phyloP scores from a whole-genome alignment of 140 eudicot species.

The Bidens hawaiensis region DNA sequence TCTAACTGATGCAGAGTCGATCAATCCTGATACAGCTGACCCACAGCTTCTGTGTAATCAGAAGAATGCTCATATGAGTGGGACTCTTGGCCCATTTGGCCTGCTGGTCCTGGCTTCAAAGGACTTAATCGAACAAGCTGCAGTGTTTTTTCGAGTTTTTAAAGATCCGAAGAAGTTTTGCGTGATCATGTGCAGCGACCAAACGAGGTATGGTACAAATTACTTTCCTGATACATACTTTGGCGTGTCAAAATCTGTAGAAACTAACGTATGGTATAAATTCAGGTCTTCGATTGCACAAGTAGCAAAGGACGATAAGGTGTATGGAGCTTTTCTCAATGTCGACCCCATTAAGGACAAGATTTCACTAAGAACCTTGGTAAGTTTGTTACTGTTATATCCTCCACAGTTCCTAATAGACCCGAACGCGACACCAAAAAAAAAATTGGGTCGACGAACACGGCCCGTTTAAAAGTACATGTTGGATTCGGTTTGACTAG shows the following conservation, averaged over 20 bases:
- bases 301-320: constrained; percentile 32
- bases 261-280: constrained; percentile 1
- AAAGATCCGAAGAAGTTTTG: constrained; percentile 34
- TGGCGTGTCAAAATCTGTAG: not conserved
- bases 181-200: constrained; percentile 87
- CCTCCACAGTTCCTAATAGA: not conserved
- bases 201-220: constrained; percentile 43
- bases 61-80: constrained; percentile 40
- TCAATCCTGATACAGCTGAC: constrained; percentile 35
- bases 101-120: constrained; percentile 50
- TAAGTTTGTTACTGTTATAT: constrained; percentile 16
- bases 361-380: constrained; percentile 68
- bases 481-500: no score
- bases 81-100: constrained; percentile 72
- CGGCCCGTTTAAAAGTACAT: no score
- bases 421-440: no score
- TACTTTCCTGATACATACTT: not conserved
- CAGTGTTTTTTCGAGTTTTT: constrained; percentile 70
- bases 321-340: constrained; percentile 61
- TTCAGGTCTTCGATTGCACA: constrained; percentile 41
- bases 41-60: constrained; percentile 53
- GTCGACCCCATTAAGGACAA: constrained; percentile 49
- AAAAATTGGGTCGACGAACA: no score
- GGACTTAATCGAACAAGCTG: constrained; percentile 65
- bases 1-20: constrained; percentile 31